phyloP scores from a whole-genome alignment of 768 basidiomycete species.

The Rubroboletus pulcherrimus region DNA sequence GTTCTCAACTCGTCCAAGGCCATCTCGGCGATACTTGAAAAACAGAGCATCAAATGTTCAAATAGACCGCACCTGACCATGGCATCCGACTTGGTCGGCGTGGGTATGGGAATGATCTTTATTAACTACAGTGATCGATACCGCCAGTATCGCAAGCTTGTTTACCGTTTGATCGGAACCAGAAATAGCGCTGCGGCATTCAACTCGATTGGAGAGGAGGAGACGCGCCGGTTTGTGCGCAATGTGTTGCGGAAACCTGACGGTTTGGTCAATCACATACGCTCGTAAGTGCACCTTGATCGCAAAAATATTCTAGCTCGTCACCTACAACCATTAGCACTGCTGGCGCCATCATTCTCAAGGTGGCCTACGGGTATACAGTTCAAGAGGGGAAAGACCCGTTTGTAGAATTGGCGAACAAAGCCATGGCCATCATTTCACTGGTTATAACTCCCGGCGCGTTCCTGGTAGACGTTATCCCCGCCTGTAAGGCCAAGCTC shows the following conservation, averaged over 20 bases:
- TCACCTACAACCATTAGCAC: neutral
- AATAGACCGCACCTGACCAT: slow-evolving; percentile 17
- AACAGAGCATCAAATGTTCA: slow-evolving; percentile 52
- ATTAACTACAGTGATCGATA: slow-evolving; percentile 4
- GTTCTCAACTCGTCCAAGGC: slow-evolving; percentile 47
- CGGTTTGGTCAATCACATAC: slow-evolving; percentile 18
- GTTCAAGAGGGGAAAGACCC: slow-evolving; percentile 35
- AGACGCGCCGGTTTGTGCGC: neutral
- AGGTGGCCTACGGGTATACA: slow-evolving; percentile 39
- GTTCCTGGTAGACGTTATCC: slow-evolving; percentile 23
- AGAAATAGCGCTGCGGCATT: slow-evolving; percentile 6
- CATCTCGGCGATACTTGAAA: slow-evolving; percentile 48
- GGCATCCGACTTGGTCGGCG: slow-evolving; percentile 21
- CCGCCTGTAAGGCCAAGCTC: slow-evolving; percentile 10
- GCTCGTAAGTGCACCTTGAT: slow-evolving; percentile 11
- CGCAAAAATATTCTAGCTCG: too few relatives aligned
- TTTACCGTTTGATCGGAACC: slow-evolving; percentile 9
- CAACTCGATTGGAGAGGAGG: slow-evolving; percentile 14
- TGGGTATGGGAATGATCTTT: slow-evolving; percentile 3
- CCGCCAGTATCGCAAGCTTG: slow-evolving; percentile 14
- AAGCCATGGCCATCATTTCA: slow-evolving; percentile 18
- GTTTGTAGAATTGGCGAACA: slow-evolving; percentile 31
- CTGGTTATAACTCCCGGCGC: slow-evolving; percentile 1
- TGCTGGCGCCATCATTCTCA: slow-evolving; percentile 31
- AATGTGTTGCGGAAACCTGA: slow-evolving; percentile 18